These are phyloP conservation scores for Pterocarpus santalinus DNA, from an alignment of 306 rosid species.

Conservation along the genomic window DNA sequence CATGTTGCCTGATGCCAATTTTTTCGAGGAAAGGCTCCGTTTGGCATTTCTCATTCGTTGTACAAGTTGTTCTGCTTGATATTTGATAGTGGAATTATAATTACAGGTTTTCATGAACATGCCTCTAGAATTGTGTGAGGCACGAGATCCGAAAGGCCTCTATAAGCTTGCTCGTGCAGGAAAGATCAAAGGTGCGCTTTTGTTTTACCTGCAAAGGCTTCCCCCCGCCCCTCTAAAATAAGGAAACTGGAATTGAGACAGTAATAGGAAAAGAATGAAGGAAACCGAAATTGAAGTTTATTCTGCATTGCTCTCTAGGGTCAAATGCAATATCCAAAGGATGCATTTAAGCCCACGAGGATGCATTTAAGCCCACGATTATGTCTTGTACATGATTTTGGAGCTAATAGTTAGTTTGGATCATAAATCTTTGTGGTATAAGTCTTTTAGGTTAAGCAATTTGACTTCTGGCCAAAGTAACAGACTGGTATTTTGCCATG, in stretches of 20 bases:
- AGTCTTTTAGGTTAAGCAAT: neutral
- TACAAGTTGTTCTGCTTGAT: conserved; percentile 39
- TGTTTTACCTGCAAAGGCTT: conserved; percentile 17
- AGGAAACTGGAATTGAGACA: conserved; percentile 1
- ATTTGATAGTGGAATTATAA: conserved; percentile 38
- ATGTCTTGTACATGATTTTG: neutral
- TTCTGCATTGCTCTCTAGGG: conserved; percentile 16
- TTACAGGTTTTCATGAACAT: conserved; percentile 86
- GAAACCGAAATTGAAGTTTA: conserved; percentile 18
- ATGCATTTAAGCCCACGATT: neutral
- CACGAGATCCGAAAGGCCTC: conserved; percentile 88
- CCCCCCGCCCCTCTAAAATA: conserved; percentile 1
- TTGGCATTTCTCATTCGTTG: conserved; percentile 19
- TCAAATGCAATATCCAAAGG: conserved; percentile 1
- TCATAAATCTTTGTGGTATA: neutral
- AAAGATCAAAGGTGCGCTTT: conserved; percentile 75
- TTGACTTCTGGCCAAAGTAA: neutral
- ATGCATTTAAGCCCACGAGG: conserved; percentile 17
- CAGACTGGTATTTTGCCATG: too few relatives aligned
- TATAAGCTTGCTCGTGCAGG: conserved; percentile 94
- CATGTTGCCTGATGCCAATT: conserved; percentile 67
- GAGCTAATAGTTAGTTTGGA: neutral
- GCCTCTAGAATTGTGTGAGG: conserved; percentile 82
- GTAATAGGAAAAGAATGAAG: neutral
- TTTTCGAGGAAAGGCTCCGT: conserved; percentile 72